These are phyloP conservation scores for Kickxella alabastrina DNA, from an alignment of 192 early-diverging fungal genomes.

Conservation along the genomic window DNA sequence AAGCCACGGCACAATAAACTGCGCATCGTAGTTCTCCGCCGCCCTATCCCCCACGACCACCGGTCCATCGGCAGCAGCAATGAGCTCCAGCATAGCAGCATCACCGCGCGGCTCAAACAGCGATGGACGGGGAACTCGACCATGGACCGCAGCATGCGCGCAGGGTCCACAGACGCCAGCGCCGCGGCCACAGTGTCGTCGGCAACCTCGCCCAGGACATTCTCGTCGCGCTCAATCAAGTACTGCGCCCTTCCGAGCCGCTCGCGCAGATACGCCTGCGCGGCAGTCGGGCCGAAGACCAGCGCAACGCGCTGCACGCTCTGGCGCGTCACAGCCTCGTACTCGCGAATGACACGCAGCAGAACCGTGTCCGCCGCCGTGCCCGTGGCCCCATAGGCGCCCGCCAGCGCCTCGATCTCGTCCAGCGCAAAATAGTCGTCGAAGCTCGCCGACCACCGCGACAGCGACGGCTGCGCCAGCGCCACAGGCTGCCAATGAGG, in stretches of 20 bases:
- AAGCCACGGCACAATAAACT: constrained; percentile 38
- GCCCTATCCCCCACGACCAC: not conserved
- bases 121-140: constrained; percentile 27
- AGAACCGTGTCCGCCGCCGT: constrained; percentile 19
- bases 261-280: constrained; percentile 12
- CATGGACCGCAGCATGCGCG: constrained; percentile 25
- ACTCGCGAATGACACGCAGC: constrained; percentile 25
- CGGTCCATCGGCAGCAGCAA: too few relatives aligned
- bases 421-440: constrained; percentile 40
- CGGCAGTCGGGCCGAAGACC: constrained; percentile 37
- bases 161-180: constrained; percentile 16
- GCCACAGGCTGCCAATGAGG: constrained; percentile 22
- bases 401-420: constrained; percentile 42
- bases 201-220: constrained; percentile 32
- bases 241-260: constrained; percentile 26
- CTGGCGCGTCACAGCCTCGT: constrained; percentile 38
- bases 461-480: constrained; percentile 28
- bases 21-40: constrained; percentile 25
- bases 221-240: constrained; percentile 39
- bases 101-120: not conserved
- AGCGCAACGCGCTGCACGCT: constrained; percentile 38
- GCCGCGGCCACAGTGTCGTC: constrained; percentile 29
- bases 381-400: constrained; percentile 33
- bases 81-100: not conserved
- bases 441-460: constrained; percentile 41